Evolutionary conservation across 139 green algal genomes (phyloP).

Genomic region (Chlamydomonas applanata): DNA sequence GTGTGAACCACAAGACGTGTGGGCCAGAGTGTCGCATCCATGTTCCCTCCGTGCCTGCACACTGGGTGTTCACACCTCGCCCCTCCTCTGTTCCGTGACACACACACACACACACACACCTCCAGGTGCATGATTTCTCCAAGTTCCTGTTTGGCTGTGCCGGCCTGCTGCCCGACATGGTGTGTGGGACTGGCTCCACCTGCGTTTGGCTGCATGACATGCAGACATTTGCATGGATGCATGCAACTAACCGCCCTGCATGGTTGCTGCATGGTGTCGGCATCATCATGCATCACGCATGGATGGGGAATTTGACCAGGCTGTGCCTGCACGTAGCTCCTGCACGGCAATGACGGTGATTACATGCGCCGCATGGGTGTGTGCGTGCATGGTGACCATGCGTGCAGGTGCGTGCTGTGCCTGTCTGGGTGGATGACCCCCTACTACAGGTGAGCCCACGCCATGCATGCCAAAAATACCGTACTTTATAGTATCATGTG

Average conservation of each 20-base stretch:
- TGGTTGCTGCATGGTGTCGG: background rate
- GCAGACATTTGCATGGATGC: background rate
- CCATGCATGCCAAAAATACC: too few relatives aligned
- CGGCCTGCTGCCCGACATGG: conserved; percentile 50
- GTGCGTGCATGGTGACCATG: too few relatives aligned
- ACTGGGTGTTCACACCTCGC: background rate
- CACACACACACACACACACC: background rate
- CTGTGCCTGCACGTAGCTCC: too few relatives aligned
- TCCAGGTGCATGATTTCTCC: conserved; percentile 37
- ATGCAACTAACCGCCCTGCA: background rate
- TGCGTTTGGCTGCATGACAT: background rate
- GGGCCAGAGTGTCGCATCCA: background rate
- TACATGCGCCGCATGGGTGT: background rate
- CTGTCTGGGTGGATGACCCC: conserved; percentile 49
- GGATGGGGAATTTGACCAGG: too few relatives aligned
- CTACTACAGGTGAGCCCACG: too few relatives aligned
- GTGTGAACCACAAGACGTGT: too few relatives aligned
- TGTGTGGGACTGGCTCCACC: background rate
- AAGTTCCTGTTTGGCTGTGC: conserved; percentile 48
- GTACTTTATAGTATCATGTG: too few relatives aligned
- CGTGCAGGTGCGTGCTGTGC: conserved; percentile 43
- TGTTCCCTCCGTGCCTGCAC: background rate
- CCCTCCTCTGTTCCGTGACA: background rate
- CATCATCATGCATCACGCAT: too few relatives aligned
- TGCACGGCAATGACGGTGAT: too few relatives aligned